These are phyloP conservation scores for Colletotrichum noveboracense DNA, from an alignment of 2,329 filamentous ascomycete species.

Conservation along the genomic window DNA sequence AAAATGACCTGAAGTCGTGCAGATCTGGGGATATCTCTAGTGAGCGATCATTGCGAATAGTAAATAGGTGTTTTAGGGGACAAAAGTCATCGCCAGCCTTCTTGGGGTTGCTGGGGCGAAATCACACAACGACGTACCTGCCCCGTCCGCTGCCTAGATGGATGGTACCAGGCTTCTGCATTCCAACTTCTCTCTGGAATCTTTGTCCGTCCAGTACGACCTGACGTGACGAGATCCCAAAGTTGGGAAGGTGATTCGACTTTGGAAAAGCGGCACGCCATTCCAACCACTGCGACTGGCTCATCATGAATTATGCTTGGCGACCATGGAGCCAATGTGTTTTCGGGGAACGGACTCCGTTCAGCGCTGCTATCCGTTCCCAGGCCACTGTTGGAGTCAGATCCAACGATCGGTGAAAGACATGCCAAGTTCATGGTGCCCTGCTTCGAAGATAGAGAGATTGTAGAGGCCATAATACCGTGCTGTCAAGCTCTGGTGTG, in stretches of 20 bases:
- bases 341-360: background rate
- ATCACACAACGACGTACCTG: background rate
- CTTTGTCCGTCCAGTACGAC: background rate
- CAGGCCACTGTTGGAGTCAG: background rate
- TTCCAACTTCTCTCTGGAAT: background rate
- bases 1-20: background rate
- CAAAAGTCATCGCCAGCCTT: background rate
- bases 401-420: background rate
- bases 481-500: background rate
- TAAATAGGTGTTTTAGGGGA: background rate
- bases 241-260: background rate
- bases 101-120: background rate
- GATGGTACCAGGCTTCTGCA: background rate
- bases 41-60: background rate
- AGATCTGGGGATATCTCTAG: background rate
- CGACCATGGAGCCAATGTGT: background rate
- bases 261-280: background rate
- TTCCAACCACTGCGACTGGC: background rate
- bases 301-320: background rate
- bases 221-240: background rate
- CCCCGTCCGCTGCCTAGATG: background rate
- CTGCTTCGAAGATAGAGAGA: background rate
- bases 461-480: background rate
- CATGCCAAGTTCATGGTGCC: background rate
- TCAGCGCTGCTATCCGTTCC: background rate